Conservation (phyloP, 164 flowering plant genomes). For the Taxillus chinensis region DNA sequence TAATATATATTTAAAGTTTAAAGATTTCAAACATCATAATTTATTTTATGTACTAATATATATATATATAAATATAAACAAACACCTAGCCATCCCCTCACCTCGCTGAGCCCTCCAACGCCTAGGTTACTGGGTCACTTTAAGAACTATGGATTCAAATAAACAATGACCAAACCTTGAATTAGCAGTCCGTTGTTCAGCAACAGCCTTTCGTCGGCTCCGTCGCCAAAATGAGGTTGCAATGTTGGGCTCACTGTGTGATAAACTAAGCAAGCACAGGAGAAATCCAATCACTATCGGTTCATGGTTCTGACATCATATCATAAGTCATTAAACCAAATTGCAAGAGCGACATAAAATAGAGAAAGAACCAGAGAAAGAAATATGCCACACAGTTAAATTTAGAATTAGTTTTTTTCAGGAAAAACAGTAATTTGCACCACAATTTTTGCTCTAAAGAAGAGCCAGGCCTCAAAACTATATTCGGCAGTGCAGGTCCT, state of each 20-base stretch:
- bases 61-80: too few species aligned
- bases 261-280: slow-evolving; percentile 43
- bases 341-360: not conserved
- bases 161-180: slow-evolving; percentile 53
- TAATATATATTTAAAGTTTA: too few species aligned
- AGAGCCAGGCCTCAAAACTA: slow-evolving; percentile 45
- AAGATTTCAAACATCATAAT: too few species aligned
- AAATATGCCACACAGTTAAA: not conserved
- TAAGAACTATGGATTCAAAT: not conserved
- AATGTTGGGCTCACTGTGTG: slow-evolving; percentile 89
- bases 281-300: slow-evolving; percentile 4
- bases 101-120: too few species aligned
- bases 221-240: slow-evolving; percentile 78
- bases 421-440: slow-evolving; percentile 19
- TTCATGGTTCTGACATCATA: not conserved
- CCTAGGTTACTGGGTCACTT: too few species aligned
- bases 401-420: not conserved
- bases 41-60: too few species aligned
- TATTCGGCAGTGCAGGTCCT: slow-evolving; percentile 54
- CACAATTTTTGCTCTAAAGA: slow-evolving; percentile 58
- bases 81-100: too few species aligned
- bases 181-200: slow-evolving; percentile 89
- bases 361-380: not conserved
- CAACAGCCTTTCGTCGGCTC: slow-evolving; percentile 69
- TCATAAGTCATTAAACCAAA: not conserved